Evolutionary conservation across 2,329 filamentous ascomycete species (phyloP), one percentile per base, ranked within the genome.

Genomic region (Verticillium nubilum): DNA sequence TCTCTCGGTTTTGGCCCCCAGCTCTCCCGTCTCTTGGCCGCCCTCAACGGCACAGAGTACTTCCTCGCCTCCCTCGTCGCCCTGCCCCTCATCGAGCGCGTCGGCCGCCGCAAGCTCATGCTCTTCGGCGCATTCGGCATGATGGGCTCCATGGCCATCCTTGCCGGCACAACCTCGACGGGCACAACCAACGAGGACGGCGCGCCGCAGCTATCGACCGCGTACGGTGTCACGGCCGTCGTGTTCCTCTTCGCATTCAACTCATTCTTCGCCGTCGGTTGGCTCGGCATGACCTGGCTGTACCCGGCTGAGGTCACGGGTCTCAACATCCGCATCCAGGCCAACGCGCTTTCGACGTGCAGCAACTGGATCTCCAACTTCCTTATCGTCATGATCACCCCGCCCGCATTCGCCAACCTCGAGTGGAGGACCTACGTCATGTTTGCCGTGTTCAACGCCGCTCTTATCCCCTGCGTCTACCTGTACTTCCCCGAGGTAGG

Each of bases 381-480:
- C 70, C 75, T 87, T 67, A 83, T 89, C 26, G 86, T 89, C 56
- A 86, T 87, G 80, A 83, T 88, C 56, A 86, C 85, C 0, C 86
- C 85, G 0, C 78, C 84, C 6, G 82, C 85, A 5, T 84, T 88
- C 59, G 67, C 73, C 55, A 80, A 77, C 55, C 74, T 84, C 2
- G 74, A 77, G 5, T 85, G 80, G 74, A 77, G 76, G 58, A 84
- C 80, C 58, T 85, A 81, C 68, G 74, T 84, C 52, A 79, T 85
- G 63, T 86, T 81, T 69, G 78, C 80, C 2, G 74, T 76, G n/a
- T 76, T 82, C 65, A 83, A 82, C 70, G 79, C 77, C 37, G 71
- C 73, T 19, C 82, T 84, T 64, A 69, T 84, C 52, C 80, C 81
- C 1, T 74, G 80, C 56, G 79, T 82, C 17, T 82, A 77, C 66